These are phyloP conservation scores for Voacanga thouarsii DNA, from an alignment of 257 asterid species.

Conservation along the genomic window DNA sequence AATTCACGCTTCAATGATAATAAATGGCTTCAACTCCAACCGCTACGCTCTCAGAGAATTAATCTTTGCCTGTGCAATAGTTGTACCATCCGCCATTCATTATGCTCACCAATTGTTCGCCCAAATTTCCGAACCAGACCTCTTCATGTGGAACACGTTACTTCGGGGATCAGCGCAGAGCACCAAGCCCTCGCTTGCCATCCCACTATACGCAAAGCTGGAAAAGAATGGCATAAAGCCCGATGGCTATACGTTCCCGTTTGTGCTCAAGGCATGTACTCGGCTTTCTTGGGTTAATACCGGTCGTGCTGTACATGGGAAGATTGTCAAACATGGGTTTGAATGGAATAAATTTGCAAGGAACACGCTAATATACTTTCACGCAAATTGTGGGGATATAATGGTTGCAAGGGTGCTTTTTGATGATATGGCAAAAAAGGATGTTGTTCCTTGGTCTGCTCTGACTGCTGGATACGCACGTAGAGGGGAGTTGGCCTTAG, in stretches of 20 bases:
- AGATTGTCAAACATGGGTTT: conserved; percentile 58
- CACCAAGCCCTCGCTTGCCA: conserved; percentile 41
- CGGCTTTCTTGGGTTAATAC: conserved; percentile 52
- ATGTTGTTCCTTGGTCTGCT: conserved; percentile 83
- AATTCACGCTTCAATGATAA: conserved; percentile 45
- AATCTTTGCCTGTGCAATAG: background rate
- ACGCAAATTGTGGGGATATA: conserved; percentile 61
- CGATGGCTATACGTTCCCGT: conserved; percentile 58
- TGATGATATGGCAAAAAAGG: conserved; percentile 41
- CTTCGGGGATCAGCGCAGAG: conserved; percentile 84
- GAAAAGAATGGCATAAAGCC: conserved; percentile 31
- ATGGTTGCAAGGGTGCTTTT: conserved; percentile 45
- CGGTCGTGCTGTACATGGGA: conserved; percentile 57
- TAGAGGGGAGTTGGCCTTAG: conserved; percentile 52
- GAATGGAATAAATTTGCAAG: conserved; percentile 56
- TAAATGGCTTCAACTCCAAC: conserved; percentile 39
- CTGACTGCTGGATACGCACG: conserved; percentile 67
- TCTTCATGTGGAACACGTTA: conserved; percentile 69
- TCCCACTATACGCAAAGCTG: conserved; percentile 43
- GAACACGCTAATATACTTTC: conserved; percentile 65
- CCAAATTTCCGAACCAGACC: conserved; percentile 55
- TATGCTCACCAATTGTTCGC: conserved; percentile 50
- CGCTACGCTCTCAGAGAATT: conserved; percentile 43
- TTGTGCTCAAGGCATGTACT: conserved; percentile 56
- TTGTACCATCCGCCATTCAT: conserved; percentile 1